These are phyloP conservation scores for Talaromyces amestolkiae DNA, from an alignment of 2,329 filamentous ascomycete species.

Conservation along the genomic window DNA sequence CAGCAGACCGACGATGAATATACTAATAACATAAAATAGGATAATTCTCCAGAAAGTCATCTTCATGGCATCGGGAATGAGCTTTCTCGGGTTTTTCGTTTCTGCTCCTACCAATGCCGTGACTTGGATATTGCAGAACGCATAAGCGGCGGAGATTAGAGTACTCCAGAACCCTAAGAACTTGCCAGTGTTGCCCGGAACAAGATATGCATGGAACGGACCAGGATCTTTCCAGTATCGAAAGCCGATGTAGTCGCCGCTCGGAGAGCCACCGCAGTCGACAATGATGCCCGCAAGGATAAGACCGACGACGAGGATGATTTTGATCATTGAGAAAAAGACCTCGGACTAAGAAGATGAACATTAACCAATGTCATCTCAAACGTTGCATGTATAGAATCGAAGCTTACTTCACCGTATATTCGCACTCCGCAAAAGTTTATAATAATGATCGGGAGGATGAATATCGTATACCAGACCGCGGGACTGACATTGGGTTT, in stretches of 20 bases:
- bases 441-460: slow-evolving; percentile 60
- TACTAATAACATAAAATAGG: slow-evolving; percentile 18
- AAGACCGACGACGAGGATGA: neutral
- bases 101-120: slow-evolving; percentile 75
- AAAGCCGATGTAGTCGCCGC: slow-evolving; percentile 70
- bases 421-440: neutral
- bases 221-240: slow-evolving; percentile 68
- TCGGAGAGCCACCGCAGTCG: slow-evolving; percentile 65
- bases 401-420: neutral
- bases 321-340: neutral
- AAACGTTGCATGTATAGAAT: neutral
- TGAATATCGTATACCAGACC: slow-evolving; percentile 68
- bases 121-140: slow-evolving; percentile 63
- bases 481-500: slow-evolving; percentile 49
- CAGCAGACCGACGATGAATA: slow-evolving; percentile 17
- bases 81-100: slow-evolving; percentile 40
- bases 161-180: slow-evolving; percentile 26
- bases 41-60: slow-evolving; percentile 16
- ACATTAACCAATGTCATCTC: neutral
- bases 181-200: slow-evolving; percentile 32
- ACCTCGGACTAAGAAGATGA: neutral
- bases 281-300: slow-evolving; percentile 57
- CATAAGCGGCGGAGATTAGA: slow-evolving; percentile 45
- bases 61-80: slow-evolving; percentile 18
- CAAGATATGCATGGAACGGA: slow-evolving; percentile 62